Evolutionary conservation across 345 rosid species (phyloP).

Genomic region (Arabidopsis suecica): DNA sequence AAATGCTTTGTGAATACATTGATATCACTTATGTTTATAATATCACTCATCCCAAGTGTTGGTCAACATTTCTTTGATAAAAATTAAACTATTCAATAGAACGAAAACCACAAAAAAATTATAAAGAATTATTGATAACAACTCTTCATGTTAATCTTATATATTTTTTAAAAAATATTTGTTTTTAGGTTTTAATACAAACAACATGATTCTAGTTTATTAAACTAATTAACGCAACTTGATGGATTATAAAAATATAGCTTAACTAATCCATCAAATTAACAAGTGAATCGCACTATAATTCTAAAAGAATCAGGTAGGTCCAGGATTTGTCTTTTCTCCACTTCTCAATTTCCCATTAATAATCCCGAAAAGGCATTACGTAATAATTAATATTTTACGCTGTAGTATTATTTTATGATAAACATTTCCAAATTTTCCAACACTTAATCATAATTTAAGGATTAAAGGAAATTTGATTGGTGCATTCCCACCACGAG

Average conservation of each 20-base stretch:
- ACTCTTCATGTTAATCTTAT: neutral
- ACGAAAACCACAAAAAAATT: neutral
- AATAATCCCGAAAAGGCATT: conserved; percentile 39
- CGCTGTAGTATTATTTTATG: neutral
- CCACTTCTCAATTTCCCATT: conserved; percentile 41
- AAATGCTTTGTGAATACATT: neutral
- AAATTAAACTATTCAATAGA: neutral
- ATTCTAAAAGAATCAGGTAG: conserved; percentile 32
- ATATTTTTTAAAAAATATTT: neutral
- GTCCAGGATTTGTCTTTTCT: conserved; percentile 32
- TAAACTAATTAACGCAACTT: conserved; percentile 16
- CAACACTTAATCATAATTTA: conserved; percentile 8
- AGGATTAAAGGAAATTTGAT: conserved; percentile 27
- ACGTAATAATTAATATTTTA: conserved; percentile 36
- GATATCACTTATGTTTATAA: neutral
- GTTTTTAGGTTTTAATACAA: neutral
- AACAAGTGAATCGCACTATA: conserved; percentile 41
- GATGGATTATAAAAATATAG: neutral
- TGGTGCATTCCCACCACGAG: conserved; percentile 44
- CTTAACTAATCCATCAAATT: conserved; percentile 25
- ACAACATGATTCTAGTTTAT: conserved; percentile 7
- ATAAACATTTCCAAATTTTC: neutral
- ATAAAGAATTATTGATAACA: neutral
- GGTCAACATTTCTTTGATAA: neutral
- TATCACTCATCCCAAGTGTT: neutral